A percentile compares a stretch with the other conserved stretches of the same genome.
phyloP scores from a whole-genome alignment of 768 basidiomycete genomes.

The Cytidiella melzeri region DNA sequence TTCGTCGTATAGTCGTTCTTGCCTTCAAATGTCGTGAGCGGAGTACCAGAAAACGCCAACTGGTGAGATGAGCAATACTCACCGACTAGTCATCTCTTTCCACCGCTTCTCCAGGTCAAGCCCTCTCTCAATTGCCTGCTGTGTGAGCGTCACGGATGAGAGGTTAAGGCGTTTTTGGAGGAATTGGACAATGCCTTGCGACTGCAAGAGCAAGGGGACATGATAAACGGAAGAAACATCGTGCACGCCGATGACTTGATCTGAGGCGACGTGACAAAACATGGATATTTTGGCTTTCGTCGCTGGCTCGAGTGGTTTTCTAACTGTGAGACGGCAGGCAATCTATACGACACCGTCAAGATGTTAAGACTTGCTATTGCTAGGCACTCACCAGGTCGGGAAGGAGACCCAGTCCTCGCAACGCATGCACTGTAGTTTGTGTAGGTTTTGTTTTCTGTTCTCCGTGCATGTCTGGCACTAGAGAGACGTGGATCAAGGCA shows the following conservation, averaged over 20 bases:
- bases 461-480: conserved; percentile 98
- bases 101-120: conserved; percentile 63
- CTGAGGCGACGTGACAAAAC: conserved; percentile 93
- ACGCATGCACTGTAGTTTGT: conserved; percentile 91
- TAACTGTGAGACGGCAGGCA: conserved; percentile 82
- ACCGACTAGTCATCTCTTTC: conserved; percentile 82
- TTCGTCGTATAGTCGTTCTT: conserved; percentile 86
- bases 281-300: conserved; percentile 97
- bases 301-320: conserved; percentile 71
- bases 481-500: conserved; percentile 92
- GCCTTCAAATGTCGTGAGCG: conserved; percentile 39
- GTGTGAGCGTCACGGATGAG: conserved; percentile 43
- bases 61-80: not conserved
- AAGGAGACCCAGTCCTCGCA: conserved; percentile 86
- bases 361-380: not conserved
- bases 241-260: conserved; percentile 92
- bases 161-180: conserved; percentile 81
- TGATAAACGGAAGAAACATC: conserved; percentile 97
- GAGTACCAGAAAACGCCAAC: no score
- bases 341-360: conserved; percentile 46
- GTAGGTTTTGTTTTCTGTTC: conserved; percentile 99
- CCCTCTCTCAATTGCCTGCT: conserved; percentile 57
- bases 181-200: conserved; percentile 88
- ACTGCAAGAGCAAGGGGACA: conserved; percentile 85
- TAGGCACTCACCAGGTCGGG: conserved; percentile 73